These are phyloP conservation scores for Phascolomyces articulosus DNA, from an alignment of 371 early-diverging fungal genomes.

Conservation along the genomic window DNA sequence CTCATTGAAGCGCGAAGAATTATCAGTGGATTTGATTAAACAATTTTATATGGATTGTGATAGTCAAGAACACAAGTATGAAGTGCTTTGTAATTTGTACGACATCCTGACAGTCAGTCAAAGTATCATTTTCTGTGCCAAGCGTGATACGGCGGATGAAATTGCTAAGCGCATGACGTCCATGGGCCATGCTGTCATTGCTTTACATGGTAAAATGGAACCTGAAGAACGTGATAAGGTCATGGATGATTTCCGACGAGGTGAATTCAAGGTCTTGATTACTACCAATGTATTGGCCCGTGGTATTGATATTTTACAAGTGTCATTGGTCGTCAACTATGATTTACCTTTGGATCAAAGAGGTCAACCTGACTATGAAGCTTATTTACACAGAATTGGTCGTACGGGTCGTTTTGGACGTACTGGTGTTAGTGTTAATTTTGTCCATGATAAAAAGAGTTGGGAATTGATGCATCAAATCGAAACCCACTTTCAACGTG, in stretches of 20 bases:
- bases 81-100: constrained; percentile 86
- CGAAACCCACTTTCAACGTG: constrained; percentile 73
- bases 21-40: constrained; percentile 94
- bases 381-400: constrained; percentile 99
- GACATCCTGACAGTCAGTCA: constrained; percentile 94
- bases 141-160: constrained; percentile 84
- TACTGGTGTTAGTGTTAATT: constrained; percentile 95
- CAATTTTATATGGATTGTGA: constrained; percentile 97
- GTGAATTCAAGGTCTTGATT: constrained; percentile 92
- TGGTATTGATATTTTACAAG: constrained; percentile 97
- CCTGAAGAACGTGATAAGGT: constrained; percentile 86
- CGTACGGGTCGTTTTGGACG: constrained; percentile 99
- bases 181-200: constrained; percentile 85
- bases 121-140: constrained; percentile 94
- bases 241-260: constrained; percentile 94
- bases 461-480: constrained; percentile 77
- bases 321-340: constrained; percentile 97
- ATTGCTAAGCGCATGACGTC: constrained; percentile 76
- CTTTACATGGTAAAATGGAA: constrained; percentile 89
- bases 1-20: constrained; percentile 83
- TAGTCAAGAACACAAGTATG: constrained; percentile 78
- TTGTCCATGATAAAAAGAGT: constrained; percentile 81
- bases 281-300: constrained; percentile 97
- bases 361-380: constrained; percentile 82
- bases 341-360: constrained; percentile 83